Conservation (phyloP, 1,284 basidiomycete genomes). For the Abortiporus biennis region DNA sequence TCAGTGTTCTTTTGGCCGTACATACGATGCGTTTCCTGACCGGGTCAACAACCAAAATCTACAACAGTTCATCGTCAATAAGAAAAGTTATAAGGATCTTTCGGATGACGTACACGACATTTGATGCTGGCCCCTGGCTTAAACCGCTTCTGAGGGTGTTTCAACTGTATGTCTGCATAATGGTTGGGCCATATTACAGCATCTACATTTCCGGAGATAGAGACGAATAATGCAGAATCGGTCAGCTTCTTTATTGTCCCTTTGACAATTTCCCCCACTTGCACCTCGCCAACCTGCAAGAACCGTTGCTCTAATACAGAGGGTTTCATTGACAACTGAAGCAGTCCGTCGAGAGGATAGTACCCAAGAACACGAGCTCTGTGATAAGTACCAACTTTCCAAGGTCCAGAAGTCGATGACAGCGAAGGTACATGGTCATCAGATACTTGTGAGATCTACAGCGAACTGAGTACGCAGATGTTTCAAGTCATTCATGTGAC, state of each 20-base stretch:
- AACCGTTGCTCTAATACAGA: constrained; percentile 86
- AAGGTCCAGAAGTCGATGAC: constrained; percentile 65
- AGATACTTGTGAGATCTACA: constrained; percentile 87
- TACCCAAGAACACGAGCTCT: constrained; percentile 87
- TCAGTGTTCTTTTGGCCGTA: constrained; percentile 89
- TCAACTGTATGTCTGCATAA: constrained; percentile 90
- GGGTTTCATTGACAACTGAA: constrained; percentile 82
- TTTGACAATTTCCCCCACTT: constrained; percentile 80
- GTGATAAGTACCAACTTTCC: constrained; percentile 78
- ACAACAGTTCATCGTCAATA: constrained; percentile 4
- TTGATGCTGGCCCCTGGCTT: constrained; percentile 82
- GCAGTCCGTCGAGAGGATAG: constrained; percentile 82
- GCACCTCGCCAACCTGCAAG: constrained; percentile 80
- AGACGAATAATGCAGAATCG: constrained; percentile 78
- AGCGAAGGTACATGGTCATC: constrained; percentile 86
- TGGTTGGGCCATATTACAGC: constrained; percentile 94
- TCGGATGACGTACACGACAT: constrained; percentile 58
- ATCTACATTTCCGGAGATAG: constrained; percentile 81
- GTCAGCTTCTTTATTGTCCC: constrained; percentile 82
- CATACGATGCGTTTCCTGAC: constrained; percentile 80
- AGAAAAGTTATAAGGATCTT: background rate
- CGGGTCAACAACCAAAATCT: constrained; percentile 86
- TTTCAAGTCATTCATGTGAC: constrained; percentile 22
- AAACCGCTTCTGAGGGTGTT: constrained; percentile 91
- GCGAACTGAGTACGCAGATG: background rate